These are phyloP conservation scores for Exophiala sp. DNA, from an alignment of 2,329 filamentous ascomycete genomes.

Conservation along the genomic window DNA sequence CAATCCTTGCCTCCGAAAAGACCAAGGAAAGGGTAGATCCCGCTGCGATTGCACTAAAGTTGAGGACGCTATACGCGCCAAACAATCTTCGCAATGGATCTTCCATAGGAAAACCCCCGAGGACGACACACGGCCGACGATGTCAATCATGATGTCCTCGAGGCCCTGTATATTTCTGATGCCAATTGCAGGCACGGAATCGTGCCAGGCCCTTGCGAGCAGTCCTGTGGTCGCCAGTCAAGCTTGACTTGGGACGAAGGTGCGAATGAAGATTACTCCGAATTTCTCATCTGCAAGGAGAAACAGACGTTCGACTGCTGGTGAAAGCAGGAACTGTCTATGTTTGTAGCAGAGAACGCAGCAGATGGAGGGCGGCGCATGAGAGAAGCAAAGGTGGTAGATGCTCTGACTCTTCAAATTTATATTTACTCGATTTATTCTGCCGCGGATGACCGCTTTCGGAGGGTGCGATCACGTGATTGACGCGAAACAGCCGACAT, in stretches of 20 bases:
- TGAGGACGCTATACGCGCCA: slow-evolving; percentile 45
- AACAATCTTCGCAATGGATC: slow-evolving; percentile 92
- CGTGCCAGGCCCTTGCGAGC: slow-evolving; percentile 82
- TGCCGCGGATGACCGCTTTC: slow-evolving; percentile 11
- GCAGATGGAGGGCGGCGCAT: slow-evolving; percentile 84
- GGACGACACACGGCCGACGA: slow-evolving; percentile 28
- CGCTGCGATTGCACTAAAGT: slow-evolving; percentile 96
- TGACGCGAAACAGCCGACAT: too few species aligned
- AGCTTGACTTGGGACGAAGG: slow-evolving; percentile 26
- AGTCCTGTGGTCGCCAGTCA: slow-evolving; percentile 39
- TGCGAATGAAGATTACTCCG: slow-evolving; percentile 81
- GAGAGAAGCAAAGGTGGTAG: slow-evolving; percentile 37
- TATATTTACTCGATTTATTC: slow-evolving; percentile 11
- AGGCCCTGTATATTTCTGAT: slow-evolving; percentile 82
- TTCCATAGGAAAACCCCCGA: slow-evolving; percentile 63
- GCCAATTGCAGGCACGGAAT: slow-evolving; percentile 70
- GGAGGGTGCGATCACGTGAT: not conserved
- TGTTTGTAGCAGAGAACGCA: slow-evolving; percentile 90
- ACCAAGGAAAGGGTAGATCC: slow-evolving; percentile 46
- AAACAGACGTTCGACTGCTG: slow-evolving; percentile 13
- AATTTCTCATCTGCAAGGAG: slow-evolving; percentile 87
- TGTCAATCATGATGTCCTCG: slow-evolving; percentile 30
- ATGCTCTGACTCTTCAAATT: slow-evolving; percentile 1
- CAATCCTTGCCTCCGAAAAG: slow-evolving; percentile 30
- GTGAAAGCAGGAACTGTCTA: slow-evolving; percentile 31